phyloP scores from a whole-genome alignment of 805 yeast genomes.

The Ogataea methylovora region DNA sequence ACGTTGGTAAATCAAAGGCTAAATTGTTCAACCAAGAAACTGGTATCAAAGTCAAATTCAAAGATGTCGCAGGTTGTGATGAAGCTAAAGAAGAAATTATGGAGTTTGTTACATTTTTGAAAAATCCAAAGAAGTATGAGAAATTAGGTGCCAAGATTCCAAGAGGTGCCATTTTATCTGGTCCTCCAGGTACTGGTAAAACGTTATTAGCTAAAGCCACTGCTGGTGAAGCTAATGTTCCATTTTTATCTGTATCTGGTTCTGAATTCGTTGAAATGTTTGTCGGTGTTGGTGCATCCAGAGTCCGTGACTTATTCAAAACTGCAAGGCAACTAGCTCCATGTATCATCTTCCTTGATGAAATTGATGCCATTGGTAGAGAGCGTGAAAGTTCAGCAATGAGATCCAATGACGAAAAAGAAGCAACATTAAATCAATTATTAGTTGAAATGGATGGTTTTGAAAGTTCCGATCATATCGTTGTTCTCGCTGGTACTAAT shows the following conservation, averaged over 20 bases:
- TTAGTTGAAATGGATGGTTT: slow-evolving; percentile 97
- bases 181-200: slow-evolving; percentile 98
- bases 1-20: slow-evolving; percentile 87
- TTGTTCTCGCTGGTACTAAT: slow-evolving; percentile 91
- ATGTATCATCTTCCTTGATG: slow-evolving; percentile 85
- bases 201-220: slow-evolving; percentile 90
- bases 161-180: slow-evolving; percentile 88
- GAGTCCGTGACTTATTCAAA: slow-evolving; percentile 88
- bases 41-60: slow-evolving; percentile 73
- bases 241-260: slow-evolving; percentile 85
- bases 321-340: slow-evolving; percentile 90
- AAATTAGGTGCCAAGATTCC: slow-evolving; percentile 90
- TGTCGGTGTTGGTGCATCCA: slow-evolving; percentile 92
- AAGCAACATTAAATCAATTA: slow-evolving; percentile 84
- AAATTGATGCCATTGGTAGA: slow-evolving; percentile 92
- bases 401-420: slow-evolving; percentile 89
- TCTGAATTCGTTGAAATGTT: slow-evolving; percentile 97
- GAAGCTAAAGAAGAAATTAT: slow-evolving; percentile 92
- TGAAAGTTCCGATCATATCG: slow-evolving; percentile 80
- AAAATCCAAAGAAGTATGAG: slow-evolving; percentile 79
- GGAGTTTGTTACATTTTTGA: slow-evolving; percentile 89
- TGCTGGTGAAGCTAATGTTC: slow-evolving; percentile 95
- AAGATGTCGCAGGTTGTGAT: slow-evolving; percentile 91
- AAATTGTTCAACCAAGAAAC: slow-evolving; percentile 79
- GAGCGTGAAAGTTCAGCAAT: slow-evolving; percentile 63